Evolutionary conservation across 164 flowering plant species (phyloP), one percentile per base, ranked within the genome.

Genomic region (Nymphaea colorata): DNA sequence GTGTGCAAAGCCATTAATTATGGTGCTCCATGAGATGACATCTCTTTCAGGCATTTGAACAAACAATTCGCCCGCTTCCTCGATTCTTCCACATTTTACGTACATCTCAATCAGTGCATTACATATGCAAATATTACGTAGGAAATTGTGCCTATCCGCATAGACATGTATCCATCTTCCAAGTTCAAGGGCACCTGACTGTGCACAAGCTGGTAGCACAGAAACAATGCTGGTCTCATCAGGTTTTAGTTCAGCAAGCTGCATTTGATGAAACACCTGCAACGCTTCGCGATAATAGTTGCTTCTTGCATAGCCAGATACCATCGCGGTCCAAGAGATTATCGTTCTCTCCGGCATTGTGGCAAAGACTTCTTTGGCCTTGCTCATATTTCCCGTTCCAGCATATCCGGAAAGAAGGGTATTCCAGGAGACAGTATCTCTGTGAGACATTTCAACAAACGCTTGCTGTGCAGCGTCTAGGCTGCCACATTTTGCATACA

Each of bases 21-120:
- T 72, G 12, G 75, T 72, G 69, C 75, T 77, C 80, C 80, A 74
- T 14, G 80, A 72, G 45, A 77, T 77, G 18, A 77, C 77, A 74
- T 77, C 80, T 65, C 67, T 74, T 41, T 69, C 36, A 4, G 12
- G 16, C 69, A 74, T 69, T 51, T 62, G 10, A 25, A 67, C 59
- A 65, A 77, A 77, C 57, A 77, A 42, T 60, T 69, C 67, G 42
- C 43, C 4, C 15, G 80, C 77, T 66, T 74, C 45, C 47, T 70
- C 69, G 2, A 77, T 65, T 42, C 79, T 68, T 42, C 80, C 80
- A 68, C 80, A 75, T 72, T 75, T 75, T 7, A 84, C 75, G 57
- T 86, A 90, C 94, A 88, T 90, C 73, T 87, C 91, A 17, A 88
- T 85, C 62, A 90, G 70, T 14, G 96, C 92, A 77, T 90, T 88